These are phyloP conservation scores for Arthroderma uncinatum DNA, from an alignment of 2,329 filamentous ascomycete genomes.

Conservation along the genomic window DNA sequence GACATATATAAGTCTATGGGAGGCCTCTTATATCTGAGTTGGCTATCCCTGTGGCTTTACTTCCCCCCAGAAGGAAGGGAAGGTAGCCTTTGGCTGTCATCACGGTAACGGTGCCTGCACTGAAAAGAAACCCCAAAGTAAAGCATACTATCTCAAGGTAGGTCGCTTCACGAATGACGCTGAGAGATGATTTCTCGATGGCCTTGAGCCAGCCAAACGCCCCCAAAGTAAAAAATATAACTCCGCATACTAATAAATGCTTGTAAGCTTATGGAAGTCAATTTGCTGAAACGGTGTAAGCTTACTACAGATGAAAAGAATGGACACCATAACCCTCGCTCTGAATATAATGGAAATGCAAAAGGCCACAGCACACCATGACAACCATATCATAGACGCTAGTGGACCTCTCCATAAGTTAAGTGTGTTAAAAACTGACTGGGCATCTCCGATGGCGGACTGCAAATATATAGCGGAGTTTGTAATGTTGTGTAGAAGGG, in stretches of 20 bases:
- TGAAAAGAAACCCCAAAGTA: neutral
- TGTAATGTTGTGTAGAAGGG: slow-evolving; percentile 18
- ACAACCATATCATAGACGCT: neutral
- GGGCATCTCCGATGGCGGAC: slow-evolving; percentile 16
- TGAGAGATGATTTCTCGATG: neutral
- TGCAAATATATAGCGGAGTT: slow-evolving; percentile 17
- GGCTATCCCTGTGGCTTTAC: neutral
- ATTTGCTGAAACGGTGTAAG: neutral
- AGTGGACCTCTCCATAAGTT: neutral
- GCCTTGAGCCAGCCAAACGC: neutral
- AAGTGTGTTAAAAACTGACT: neutral
- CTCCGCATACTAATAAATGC: neutral
- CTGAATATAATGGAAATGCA: neutral
- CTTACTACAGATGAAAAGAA: neutral
- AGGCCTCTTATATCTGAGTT: neutral
- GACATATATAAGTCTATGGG: neutral
- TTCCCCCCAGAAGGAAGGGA: neutral
- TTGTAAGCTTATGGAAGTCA: neutral
- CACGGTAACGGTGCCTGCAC: neutral
- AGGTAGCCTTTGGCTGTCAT: neutral
- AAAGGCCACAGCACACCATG: neutral
- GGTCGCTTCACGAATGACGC: neutral
- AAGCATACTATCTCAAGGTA: neutral
- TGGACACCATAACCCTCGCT: neutral
- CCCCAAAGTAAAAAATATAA: neutral